Conservation (phyloP, 129 eudicot genomes). For the Centella asiatica region DNA sequence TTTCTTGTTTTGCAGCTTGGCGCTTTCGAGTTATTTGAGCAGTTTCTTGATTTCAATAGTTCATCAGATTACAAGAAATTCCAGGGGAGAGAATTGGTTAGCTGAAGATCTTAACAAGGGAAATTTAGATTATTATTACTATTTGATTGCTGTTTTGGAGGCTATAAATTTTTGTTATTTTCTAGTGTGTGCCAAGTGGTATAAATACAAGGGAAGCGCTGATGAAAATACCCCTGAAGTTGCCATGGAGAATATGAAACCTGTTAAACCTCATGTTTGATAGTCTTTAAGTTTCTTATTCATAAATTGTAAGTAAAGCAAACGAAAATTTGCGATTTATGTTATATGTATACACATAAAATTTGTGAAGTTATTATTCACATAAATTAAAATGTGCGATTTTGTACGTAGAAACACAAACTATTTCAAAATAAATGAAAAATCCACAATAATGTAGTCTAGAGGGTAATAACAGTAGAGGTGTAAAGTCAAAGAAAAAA, state of each 20-base stretch:
- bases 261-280: neutral
- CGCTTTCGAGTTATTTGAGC: constrained; percentile 5
- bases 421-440: no score
- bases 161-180: neutral
- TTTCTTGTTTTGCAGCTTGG: neutral
- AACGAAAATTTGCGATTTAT: no score
- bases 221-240: neutral
- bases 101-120: constrained; percentile 13
- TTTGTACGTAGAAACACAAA: no score
- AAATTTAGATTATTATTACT: constrained; percentile 1
- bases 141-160: constrained; percentile 5
- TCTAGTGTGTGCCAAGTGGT: constrained; percentile 4
- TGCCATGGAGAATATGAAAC: constrained; percentile 26
- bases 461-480: no score
- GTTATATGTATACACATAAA: no score
- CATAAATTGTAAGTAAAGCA: no score
- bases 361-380: no score
- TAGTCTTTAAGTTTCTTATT: no score
- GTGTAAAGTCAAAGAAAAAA: no score
- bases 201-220: constrained; percentile 11
- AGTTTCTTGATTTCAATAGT: constrained; percentile 11
- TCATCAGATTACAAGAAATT: neutral
- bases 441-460: no score
- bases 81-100: neutral
- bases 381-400: no score